phyloP scores from a whole-genome alignment of 371 early-diverging fungal genomes.

The Sanchytrium tribonematis region DNA sequence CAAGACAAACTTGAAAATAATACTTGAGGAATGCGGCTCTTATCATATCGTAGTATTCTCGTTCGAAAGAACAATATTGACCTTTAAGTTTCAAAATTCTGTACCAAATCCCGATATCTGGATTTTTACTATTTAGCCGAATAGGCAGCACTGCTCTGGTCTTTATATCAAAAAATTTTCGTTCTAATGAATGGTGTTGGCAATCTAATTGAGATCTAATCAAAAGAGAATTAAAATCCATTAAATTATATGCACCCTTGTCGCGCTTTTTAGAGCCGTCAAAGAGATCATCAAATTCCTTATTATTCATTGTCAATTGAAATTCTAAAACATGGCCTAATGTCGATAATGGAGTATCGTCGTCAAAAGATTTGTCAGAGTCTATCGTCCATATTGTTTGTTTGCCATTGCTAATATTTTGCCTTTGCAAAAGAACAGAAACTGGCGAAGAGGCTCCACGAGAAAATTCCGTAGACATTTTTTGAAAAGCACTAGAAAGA shows the following conservation, averaged over 20 bases:
- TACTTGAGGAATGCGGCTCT: constrained; percentile 61
- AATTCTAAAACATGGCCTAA: constrained; percentile 5
- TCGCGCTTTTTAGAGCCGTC: not conserved
- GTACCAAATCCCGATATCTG: constrained; percentile 17
- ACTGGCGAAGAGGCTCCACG: constrained; percentile 26
- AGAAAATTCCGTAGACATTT: constrained; percentile 28
- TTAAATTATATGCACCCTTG: not conserved
- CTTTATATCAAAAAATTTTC: constrained; percentile 66
- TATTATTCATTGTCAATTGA: constrained; percentile 3
- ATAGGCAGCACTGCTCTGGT: constrained; percentile 60
- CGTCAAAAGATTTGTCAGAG: not conserved
- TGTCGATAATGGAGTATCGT: constrained; percentile 4
- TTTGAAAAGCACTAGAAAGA: constrained; percentile 28
- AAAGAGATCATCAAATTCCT: constrained; percentile 6
- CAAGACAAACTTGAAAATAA: constrained; percentile 70
- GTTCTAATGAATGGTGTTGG: constrained; percentile 35
- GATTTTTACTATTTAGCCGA: constrained; percentile 46
- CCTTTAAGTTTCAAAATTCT: constrained; percentile 20
- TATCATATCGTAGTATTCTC: constrained; percentile 80
- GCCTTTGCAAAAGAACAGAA: constrained; percentile 22
- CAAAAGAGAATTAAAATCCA: constrained; percentile 24
- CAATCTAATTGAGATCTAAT: constrained; percentile 78
- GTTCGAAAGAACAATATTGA: constrained; percentile 45
- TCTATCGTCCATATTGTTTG: constrained; percentile 20
- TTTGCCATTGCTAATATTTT: constrained; percentile 26